These are phyloP conservation scores for Penicillium verrucosum DNA, from an alignment of 2,329 filamentous ascomycete species.

Conservation along the genomic window DNA sequence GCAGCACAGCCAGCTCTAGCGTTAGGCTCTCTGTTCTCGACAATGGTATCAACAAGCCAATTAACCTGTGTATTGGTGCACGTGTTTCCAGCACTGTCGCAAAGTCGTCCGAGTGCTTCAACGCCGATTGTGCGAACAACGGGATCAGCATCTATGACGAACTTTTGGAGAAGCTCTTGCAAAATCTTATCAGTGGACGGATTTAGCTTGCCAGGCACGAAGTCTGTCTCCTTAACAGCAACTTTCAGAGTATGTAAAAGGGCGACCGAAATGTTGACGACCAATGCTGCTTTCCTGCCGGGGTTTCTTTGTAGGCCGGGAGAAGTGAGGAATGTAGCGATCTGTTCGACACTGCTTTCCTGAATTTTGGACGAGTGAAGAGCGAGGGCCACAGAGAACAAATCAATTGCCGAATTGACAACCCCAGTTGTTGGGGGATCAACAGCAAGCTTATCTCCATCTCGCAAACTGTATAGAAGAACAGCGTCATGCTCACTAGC, in stretches of 20 bases:
- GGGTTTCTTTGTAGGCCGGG: constrained; percentile 77
- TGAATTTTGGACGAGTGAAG: constrained; percentile 88
- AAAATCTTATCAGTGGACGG: constrained; percentile 71
- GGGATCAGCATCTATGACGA: constrained; percentile 78
- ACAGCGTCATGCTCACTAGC: constrained; percentile 88
- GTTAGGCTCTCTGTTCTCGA: constrained; percentile 87
- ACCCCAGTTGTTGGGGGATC: constrained; percentile 89
- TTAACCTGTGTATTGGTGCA: constrained; percentile 91
- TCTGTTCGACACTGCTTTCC: constrained; percentile 91
- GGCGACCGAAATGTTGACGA: constrained; percentile 82
- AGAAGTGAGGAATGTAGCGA: constrained; percentile 83
- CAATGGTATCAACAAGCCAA: constrained; percentile 87
- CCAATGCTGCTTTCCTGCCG: constrained; percentile 84
- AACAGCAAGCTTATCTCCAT: constrained; percentile 52
- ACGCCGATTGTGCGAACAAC: constrained; percentile 83
- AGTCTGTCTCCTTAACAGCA: constrained; percentile 73
- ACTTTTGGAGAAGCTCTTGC: constrained; percentile 69
- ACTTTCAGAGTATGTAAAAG: constrained; percentile 78
- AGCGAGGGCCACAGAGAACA: constrained; percentile 89
- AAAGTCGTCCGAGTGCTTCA: constrained; percentile 79
- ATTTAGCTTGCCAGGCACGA: constrained; percentile 69
- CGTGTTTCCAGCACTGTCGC: constrained; percentile 76
- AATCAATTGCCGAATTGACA: constrained; percentile 86
- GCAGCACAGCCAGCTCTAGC: constrained; percentile 92
- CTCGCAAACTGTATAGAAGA: constrained; percentile 63